Evolutionary conservation across 1,284 basidiomycete genomes (phyloP), one percentile per base, ranked within the genome.

Genomic region (Megacollybia platyphylla): DNA sequence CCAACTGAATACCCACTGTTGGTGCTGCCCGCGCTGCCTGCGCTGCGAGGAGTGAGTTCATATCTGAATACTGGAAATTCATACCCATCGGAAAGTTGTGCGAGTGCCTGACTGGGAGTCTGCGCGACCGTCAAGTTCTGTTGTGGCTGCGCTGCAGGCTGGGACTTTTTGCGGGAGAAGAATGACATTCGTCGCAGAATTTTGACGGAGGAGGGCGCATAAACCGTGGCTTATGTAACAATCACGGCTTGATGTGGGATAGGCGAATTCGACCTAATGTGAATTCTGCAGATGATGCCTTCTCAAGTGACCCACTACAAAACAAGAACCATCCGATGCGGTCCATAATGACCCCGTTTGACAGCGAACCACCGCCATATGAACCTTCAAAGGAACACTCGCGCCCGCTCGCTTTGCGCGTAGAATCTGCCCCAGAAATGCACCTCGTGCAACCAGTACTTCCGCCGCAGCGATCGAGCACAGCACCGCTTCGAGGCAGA

Each of bases 101-200:
- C 73, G 15, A 80, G 67, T 39, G 78, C 75, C 57, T 79, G 74
- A 50, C 71, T 73, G 32, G 78, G 70, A 32, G 78, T 73, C 59
- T 76, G 75, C 9, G 71, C 63, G 43, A 73, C 61, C 32, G 73
- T 66, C 49, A 79, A 72, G 51, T 60, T 63, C 17, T 71, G 51
- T 50, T 63, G 60, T 47, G 58, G 43, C 49, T 57, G 52, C 51
- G 59, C 56, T 55, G 58, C 57, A 54, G 55, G 61, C 55, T 65
- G 61, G 47, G 76, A 70, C 71, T 82, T 85, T 80, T 79, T 87
- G 74, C 82, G 74, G 42, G 74, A 81, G 74, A 87, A 87, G 81
- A 86, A 87, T 72, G 81, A 84, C 85, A 87, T 87, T 76, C 70
- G 62, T 58, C 67, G 66, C 9, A 40, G 11, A 18, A 34, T 34